A percentile compares a stretch with the other conserved stretches of the same genome.
phyloP scores from a whole-genome alignment of 2,329 filamentous ascomycete genomes.

The Monosporascus ibericus region DNA sequence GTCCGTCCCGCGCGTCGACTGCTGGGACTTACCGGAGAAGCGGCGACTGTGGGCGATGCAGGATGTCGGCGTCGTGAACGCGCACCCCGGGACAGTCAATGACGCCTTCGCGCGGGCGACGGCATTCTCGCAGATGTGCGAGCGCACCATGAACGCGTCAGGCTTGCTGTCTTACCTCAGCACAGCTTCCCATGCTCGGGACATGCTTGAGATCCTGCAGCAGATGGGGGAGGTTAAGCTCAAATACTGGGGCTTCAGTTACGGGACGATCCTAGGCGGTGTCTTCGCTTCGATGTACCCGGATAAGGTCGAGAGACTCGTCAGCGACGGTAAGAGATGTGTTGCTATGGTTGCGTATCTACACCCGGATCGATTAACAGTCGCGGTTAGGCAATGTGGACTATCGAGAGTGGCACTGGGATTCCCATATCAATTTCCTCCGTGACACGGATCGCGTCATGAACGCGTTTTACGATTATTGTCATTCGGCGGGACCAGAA shows the following conservation, averaged over 20 bases:
- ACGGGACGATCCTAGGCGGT: conserved; percentile 46
- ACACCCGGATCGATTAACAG: conserved; percentile 1
- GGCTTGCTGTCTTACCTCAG: conserved; percentile 35
- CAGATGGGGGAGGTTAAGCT: conserved; percentile 36
- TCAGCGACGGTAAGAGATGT: conserved; percentile 39
- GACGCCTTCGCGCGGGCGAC: conserved; percentile 37
- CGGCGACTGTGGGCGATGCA: conserved; percentile 37
- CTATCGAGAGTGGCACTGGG: conserved; percentile 47
- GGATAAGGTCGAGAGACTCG: conserved; percentile 41
- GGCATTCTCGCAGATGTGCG: conserved; percentile 38
- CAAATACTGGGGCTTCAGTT: conserved; percentile 50
- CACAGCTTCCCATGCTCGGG: conserved; percentile 38
- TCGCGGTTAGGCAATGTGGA: conserved; percentile 36
- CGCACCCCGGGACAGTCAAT: conserved; percentile 38
- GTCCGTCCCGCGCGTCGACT: conserved; percentile 44
- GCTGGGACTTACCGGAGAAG: conserved; percentile 39
- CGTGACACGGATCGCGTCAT: conserved; percentile 50
- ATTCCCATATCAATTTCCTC: conserved; percentile 39
- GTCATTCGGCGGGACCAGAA: conserved; percentile 43
- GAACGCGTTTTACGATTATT: conserved; percentile 46
- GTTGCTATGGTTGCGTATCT: not conserved
- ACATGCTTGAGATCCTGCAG: conserved; percentile 41
- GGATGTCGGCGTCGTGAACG: conserved; percentile 39
- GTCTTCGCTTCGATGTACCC: conserved; percentile 48
- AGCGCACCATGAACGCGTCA: conserved; percentile 28